Evolutionary conservation across 169 alveolate species (phyloP), one percentile per base, ranked within the genome.

Genomic region (Plasmodium ovale): DNA sequence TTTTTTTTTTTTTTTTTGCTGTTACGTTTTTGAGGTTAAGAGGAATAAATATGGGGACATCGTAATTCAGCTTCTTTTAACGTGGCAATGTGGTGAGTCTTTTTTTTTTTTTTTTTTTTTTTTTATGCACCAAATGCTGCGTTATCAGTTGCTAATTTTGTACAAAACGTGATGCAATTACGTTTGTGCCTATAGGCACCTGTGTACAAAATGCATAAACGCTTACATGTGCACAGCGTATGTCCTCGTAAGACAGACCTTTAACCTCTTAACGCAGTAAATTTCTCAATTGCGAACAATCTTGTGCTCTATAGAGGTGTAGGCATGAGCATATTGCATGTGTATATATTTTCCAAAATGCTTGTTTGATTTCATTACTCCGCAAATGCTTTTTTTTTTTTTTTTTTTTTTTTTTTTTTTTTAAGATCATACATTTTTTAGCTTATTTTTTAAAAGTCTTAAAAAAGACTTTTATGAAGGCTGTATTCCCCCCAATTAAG

Each of bases 361-460:
- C 10, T 42, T 42, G 5, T 42, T 42, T 42, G 5, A 7, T 54
- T 54, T 54, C 2, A n/a, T 54, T 54, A 3, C 21, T n/a, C 21
- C 9, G 65, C 23, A 16, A 16, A 54, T 54, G 14, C 31, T 19
- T 54, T 54, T n/a, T 54, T n/a, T n/a, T 21, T 16, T n/a, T 21
- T 54, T n/a, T 16, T 54, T n/a, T 54, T 21, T 64, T 64, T 37
- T 64, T 33, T 64, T 64, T 64, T 64, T 33, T 14, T 33, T 35
- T 35, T 35, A 59, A 23, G 37, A 5, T 59, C 12, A 14, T 37
- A n/a, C 53, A 33, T 64, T 64, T 58, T 23, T 23, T 21, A 3
- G 37, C 72, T 35, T 64, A 6, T 10, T 14, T 10, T 64, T 16
- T 35, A 64, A 37, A 31, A 64, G 56, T 35, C 72, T 64, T 64